Percentiles rank a stretch among this genome's conserved stretches.
These are phyloP conservation scores for Globisporangium carolinianum DNA, from an alignment of 352 stramenopile genomes.

Conservation along the genomic window DNA sequence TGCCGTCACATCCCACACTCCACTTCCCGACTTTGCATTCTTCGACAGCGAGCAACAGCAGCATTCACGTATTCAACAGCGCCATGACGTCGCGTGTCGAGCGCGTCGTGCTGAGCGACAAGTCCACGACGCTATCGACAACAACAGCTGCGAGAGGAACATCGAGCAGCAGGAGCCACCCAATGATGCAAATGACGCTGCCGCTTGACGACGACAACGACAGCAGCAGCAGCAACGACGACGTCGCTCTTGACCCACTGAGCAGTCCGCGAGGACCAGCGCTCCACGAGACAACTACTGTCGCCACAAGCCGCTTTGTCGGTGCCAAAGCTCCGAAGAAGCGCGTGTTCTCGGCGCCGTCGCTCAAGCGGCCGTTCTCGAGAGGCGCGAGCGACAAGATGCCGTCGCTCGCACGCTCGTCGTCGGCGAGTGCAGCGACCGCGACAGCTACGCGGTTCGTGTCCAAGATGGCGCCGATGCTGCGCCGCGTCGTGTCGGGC, in stretches of 20 bases:
- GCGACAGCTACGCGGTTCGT: constrained; percentile 40
- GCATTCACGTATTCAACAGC: too few species aligned
- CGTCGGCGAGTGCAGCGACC: constrained; percentile 18
- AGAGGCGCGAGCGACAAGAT: constrained; percentile 9
- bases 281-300: not conserved
- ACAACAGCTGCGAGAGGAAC: not conserved
- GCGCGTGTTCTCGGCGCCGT: constrained; percentile 30
- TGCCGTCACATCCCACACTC: constrained; percentile 13
- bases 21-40: constrained; percentile 10
- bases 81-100: constrained; percentile 11
- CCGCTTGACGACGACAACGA: constrained; percentile 7
- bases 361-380: constrained; percentile 30
- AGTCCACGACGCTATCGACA: not conserved
- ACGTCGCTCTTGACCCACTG: not conserved
- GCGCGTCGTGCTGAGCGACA: constrained; percentile 10
- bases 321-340: constrained; percentile 14
- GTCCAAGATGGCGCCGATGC: constrained; percentile 55
- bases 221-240: not conserved
- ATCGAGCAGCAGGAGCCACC: constrained; percentile 4
- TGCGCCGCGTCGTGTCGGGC: constrained; percentile 19
- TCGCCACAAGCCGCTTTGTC: not conserved
- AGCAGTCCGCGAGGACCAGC: not conserved
- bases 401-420: constrained; percentile 12
- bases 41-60: constrained; percentile 1
- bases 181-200: constrained; percentile 13